phyloP scores from a whole-genome alignment of 2,329 filamentous ascomycete genomes.

The Sporothrix brunneoviolacea region DNA sequence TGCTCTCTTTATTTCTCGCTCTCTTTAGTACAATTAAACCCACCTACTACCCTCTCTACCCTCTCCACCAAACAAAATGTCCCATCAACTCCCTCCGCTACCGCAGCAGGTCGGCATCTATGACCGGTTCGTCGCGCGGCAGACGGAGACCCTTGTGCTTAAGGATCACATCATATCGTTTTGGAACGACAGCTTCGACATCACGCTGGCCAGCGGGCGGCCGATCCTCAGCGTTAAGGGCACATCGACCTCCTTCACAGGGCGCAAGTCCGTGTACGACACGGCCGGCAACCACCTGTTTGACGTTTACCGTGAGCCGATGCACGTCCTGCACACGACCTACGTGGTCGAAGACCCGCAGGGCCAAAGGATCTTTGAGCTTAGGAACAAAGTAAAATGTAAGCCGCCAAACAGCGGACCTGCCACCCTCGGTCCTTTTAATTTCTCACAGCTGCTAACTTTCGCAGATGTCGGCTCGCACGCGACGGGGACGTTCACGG shows the following conservation, averaged over 20 bases:
- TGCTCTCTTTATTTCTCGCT: too few relatives aligned
- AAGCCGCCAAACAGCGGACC: neutral
- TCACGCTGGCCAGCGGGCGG: slow-evolving; percentile 47
- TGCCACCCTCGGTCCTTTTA: too few relatives aligned
- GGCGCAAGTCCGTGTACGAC: slow-evolving; percentile 51
- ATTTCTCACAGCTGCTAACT: too few relatives aligned
- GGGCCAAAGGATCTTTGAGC: slow-evolving; percentile 43
- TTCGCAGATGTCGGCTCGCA: slow-evolving; percentile 47
- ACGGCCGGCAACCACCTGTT: slow-evolving; percentile 49
- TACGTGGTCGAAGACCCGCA: slow-evolving; percentile 42
- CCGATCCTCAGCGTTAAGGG: slow-evolving; percentile 52
- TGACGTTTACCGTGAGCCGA: slow-evolving; percentile 47
- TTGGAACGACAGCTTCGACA: slow-evolving; percentile 57
- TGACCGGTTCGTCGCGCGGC: slow-evolving; percentile 10
- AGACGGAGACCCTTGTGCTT: slow-evolving; percentile 44
- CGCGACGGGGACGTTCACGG: slow-evolving; percentile 52
- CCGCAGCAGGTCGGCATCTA: slow-evolving; percentile 16
- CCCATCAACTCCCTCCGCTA: slow-evolving; percentile 10
- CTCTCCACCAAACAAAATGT: too few relatives aligned
- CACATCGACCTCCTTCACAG: slow-evolving; percentile 44
- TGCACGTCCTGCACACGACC: slow-evolving; percentile 36
- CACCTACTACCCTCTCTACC: too few relatives aligned
- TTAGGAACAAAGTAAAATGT: slow-evolving; percentile 50
- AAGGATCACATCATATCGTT: slow-evolving; percentile 57
- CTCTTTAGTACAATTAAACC: too few relatives aligned